phyloP scores from a whole-genome alignment of 2,329 filamentous ascomycete genomes.

The Rhynchosporium secalis region DNA sequence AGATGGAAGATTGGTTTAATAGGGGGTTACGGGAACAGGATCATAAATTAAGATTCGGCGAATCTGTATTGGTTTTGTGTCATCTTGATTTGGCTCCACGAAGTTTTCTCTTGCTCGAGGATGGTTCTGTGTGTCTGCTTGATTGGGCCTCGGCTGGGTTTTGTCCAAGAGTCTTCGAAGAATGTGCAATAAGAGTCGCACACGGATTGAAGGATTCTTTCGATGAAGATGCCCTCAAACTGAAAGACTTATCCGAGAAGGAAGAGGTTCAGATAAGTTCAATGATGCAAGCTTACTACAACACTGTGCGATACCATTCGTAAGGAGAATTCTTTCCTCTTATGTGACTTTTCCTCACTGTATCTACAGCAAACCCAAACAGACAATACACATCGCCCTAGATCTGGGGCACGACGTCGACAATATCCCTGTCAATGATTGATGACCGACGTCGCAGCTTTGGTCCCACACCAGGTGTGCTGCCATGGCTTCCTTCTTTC shows the following conservation, averaged over 20 bases:
- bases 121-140: conserved; percentile 5
- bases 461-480: no score
- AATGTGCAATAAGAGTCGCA: conserved; percentile 20
- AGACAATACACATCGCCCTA: conserved; percentile 17
- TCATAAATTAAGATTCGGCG: background rate
- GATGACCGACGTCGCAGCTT: background rate
- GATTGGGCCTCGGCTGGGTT: conserved; percentile 8
- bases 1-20: conserved; percentile 10
- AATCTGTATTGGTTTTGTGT: conserved; percentile 3
- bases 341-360: conserved; percentile 15
- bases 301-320: conserved; percentile 21
- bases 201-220: conserved; percentile 18
- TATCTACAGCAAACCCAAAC: conserved; percentile 18
- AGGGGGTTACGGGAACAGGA: conserved; percentile 6
- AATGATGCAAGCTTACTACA: conserved; percentile 23
- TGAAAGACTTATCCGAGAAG: conserved; percentile 19
- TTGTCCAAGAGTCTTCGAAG: conserved; percentile 9
- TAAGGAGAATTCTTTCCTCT: conserved; percentile 19
- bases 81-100: conserved; percentile 9
- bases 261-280: conserved; percentile 22
- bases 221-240: conserved; percentile 17
- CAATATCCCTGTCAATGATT: conserved; percentile 18
- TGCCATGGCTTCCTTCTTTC: no score
- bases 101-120: conserved; percentile 1
- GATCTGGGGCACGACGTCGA: conserved; percentile 15